Conservation (phyloP, 2,329 filamentous ascomycete genomes). For the Pleoardoris graminearum region DNA sequence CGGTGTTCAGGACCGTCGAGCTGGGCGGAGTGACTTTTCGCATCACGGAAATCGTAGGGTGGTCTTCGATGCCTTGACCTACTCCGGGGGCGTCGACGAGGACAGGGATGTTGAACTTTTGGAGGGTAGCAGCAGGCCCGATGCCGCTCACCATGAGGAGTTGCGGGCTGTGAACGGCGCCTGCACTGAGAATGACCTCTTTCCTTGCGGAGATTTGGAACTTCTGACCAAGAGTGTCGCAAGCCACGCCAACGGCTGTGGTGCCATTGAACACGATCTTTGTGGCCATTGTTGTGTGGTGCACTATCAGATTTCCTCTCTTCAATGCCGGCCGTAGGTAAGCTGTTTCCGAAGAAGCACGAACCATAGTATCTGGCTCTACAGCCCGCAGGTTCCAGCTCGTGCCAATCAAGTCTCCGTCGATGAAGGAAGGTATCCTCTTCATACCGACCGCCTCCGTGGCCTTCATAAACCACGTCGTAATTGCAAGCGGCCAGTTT, state of each 20-base stretch:
- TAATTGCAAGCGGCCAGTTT: slow-evolving; percentile 16
- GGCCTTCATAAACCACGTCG: slow-evolving; percentile 20
- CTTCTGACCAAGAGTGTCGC: background rate
- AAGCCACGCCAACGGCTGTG: background rate
- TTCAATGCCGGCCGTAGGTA: slow-evolving; percentile 19
- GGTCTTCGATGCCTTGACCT: slow-evolving; percentile 54
- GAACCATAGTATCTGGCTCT: slow-evolving; percentile 13
- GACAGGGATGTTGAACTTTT: slow-evolving; percentile 54
- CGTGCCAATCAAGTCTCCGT: slow-evolving; percentile 22
- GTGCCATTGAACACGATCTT: slow-evolving; percentile 21
- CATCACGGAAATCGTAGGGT: slow-evolving; percentile 27
- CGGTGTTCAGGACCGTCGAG: slow-evolving; percentile 14
- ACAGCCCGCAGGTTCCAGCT: slow-evolving; percentile 15
- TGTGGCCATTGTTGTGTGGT: slow-evolving; percentile 71
- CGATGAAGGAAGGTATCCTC: slow-evolving; percentile 15
- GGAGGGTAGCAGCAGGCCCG: slow-evolving; percentile 57
- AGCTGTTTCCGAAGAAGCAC: slow-evolving; percentile 22
- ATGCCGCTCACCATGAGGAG: slow-evolving; percentile 40
- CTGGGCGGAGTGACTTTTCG: slow-evolving; percentile 14
- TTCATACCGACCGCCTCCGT: slow-evolving; percentile 21
- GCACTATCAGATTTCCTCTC: slow-evolving; percentile 18
- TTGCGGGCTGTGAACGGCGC: slow-evolving; percentile 28
- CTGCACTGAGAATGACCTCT: slow-evolving; percentile 30
- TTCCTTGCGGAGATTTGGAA: slow-evolving; percentile 16
- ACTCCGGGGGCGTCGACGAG: slow-evolving; percentile 62